Conservation (phyloP, 2,329 filamentous ascomycete species). For the Rutstroemia sp. region DNA sequence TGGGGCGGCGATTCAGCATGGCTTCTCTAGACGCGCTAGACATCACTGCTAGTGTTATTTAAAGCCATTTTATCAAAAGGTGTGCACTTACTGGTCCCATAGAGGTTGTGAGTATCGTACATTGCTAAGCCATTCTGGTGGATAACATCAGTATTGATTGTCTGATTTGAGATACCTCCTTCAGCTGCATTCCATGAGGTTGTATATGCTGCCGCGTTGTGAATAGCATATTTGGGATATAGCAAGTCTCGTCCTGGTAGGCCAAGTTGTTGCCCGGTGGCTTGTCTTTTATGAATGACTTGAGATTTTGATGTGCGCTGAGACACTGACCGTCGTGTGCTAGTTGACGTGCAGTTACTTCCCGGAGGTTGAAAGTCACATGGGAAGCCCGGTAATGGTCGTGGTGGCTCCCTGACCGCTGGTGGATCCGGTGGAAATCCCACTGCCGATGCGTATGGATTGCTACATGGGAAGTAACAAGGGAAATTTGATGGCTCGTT, state of each 20-base stretch:
- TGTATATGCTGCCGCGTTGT: constrained; percentile 49
- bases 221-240: constrained; percentile 56
- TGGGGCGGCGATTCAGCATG: constrained; percentile 58
- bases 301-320: not conserved
- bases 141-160: constrained; percentile 59
- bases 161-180: constrained; percentile 47
- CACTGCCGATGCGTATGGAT: constrained; percentile 34
- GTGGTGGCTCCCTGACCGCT: constrained; percentile 53
- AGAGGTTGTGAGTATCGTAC: constrained; percentile 73
- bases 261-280: constrained; percentile 42
- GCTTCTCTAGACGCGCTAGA: constrained; percentile 55
- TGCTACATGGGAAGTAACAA: constrained; percentile 48
- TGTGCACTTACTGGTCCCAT: constrained; percentile 49
- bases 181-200: constrained; percentile 36
- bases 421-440: constrained; percentile 54
- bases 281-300: constrained; percentile 10
- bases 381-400: constrained; percentile 62
- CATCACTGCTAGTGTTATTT: constrained; percentile 48
- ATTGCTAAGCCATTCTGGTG: constrained; percentile 60
- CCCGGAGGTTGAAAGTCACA: constrained; percentile 55
- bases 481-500: constrained; percentile 47
- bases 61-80: not conserved
- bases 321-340: constrained; percentile 13
- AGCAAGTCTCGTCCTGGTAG: constrained; percentile 57
- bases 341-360: constrained; percentile 29